A percentile compares a stretch with the other conserved stretches of the same genome.
phyloP scores from a whole-genome alignment of 2,329 filamentous ascomycete genomes.

The Truncatella angustata region DNA sequence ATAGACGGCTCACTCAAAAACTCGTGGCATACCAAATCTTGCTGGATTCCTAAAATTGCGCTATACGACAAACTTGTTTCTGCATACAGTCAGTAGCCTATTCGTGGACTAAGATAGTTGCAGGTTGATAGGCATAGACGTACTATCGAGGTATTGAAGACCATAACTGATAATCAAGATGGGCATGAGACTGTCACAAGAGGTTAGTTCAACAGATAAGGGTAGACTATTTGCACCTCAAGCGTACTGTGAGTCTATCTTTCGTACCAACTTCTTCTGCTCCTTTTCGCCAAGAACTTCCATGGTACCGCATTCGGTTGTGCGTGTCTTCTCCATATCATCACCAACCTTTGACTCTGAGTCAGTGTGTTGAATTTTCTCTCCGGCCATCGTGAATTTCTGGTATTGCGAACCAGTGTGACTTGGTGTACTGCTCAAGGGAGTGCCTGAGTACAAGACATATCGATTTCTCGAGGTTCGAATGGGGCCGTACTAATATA shows the following conservation, averaged over 20 bases:
- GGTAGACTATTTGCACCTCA: neutral
- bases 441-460: too few species aligned
- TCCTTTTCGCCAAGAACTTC: neutral
- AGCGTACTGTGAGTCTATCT: neutral
- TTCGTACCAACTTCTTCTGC: neutral
- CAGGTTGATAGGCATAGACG: neutral
- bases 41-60: neutral
- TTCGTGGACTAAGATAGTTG: neutral
- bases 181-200: neutral
- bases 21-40: constrained; percentile 1
- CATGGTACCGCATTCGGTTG: neutral
- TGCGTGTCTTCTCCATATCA: neutral
- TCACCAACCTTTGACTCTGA: neutral
- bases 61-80: constrained; percentile 3
- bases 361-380: too few species aligned
- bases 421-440: too few species aligned
- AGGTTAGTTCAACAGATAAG: neutral
- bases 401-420: too few species aligned
- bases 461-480: too few species aligned
- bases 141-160: constrained; percentile 6
- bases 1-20: too few species aligned
- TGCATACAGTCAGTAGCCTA: neutral
- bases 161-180: constrained; percentile 1
- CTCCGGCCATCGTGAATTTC: too few species aligned
- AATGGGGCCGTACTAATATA: neutral